Evolutionary conservation across 2,329 filamentous ascomycete genomes (phyloP).

Genomic region (Pseudocercospora macadamiae): DNA sequence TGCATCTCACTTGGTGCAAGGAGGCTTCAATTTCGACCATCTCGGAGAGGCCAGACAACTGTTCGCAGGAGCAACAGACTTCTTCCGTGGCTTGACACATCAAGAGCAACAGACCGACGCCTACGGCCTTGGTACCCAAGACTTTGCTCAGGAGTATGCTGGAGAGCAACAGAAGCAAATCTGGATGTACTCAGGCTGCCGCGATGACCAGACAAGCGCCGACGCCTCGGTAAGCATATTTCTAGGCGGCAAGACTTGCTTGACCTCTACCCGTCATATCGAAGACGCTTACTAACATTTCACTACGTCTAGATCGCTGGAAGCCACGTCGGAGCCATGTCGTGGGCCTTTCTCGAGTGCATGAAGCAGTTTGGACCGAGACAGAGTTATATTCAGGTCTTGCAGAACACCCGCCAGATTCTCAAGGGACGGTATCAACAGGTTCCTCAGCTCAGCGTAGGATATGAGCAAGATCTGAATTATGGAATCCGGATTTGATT

Average conservation of each 20-base stretch:
- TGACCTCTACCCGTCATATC: too few species aligned
- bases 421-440: constrained; percentile 48
- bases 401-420: constrained; percentile 45
- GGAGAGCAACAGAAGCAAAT: constrained; percentile 50
- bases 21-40: constrained; percentile 52
- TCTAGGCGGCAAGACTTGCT: too few species aligned
- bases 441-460: constrained; percentile 49
- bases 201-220: constrained; percentile 56
- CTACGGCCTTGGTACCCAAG: constrained; percentile 48
- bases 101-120: constrained; percentile 45
- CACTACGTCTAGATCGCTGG: constrained; percentile 47
- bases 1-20: constrained; percentile 54
- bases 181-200: constrained; percentile 56
- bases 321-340: constrained; percentile 50
- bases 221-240: too few species aligned
- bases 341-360: constrained; percentile 51
- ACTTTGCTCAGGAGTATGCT: constrained; percentile 44
- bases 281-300: constrained; percentile 46
- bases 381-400: constrained; percentile 46
- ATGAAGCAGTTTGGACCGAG: constrained; percentile 42
- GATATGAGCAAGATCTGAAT: constrained; percentile 48
- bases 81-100: constrained; percentile 58
- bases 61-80: constrained; percentile 56
- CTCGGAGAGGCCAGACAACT: constrained; percentile 56
- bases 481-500: constrained; percentile 24